phyloP scores from a whole-genome alignment of 768 basidiomycete species.

The Leccinellum albellum region DNA sequence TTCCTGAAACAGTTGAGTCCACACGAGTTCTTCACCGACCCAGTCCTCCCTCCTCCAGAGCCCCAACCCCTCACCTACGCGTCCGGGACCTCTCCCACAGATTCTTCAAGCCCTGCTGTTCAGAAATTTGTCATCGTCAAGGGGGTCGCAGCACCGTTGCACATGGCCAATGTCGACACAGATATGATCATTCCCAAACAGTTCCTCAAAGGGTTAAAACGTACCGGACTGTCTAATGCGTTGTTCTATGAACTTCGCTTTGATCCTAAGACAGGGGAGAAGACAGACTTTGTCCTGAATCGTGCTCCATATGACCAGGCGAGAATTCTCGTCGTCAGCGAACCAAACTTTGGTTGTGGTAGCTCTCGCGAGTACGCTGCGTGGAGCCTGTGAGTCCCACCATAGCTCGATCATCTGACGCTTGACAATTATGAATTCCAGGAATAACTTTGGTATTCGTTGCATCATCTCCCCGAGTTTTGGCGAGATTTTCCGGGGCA shows the following conservation, averaged over 20 bases:
- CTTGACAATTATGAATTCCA: constrained; percentile 21
- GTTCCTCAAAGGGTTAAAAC: constrained; percentile 87
- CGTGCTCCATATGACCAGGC: constrained; percentile 70
- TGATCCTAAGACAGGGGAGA: constrained; percentile 70
- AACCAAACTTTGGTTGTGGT: constrained; percentile 88
- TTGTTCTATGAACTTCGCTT: constrained; percentile 80
- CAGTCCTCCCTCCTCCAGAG: constrained; percentile 52
- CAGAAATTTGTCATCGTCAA: constrained; percentile 66
- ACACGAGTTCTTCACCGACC: constrained; percentile 75
- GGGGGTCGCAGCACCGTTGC: constrained; percentile 75
- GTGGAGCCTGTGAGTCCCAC: constrained; percentile 66
- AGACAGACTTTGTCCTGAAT: constrained; percentile 85
- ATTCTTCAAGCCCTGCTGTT: constrained; percentile 43
- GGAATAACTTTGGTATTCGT: constrained; percentile 87
- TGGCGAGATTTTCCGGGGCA: constrained; percentile 87
- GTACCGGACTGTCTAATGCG: constrained; percentile 80
- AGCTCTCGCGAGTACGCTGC: constrained; percentile 90
- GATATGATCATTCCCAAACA: constrained; percentile 97
- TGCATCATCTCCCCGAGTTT: constrained; percentile 86
- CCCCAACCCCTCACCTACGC: constrained; percentile 37
- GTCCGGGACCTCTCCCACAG: constrained; percentile 26
- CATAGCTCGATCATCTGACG: neutral
- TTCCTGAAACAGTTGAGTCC: constrained; percentile 69
- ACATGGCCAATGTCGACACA: constrained; percentile 84
- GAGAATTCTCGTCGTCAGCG: constrained; percentile 79